Evolutionary conservation across 2,329 filamentous ascomycete species (phyloP), one percentile per base, ranked within the genome.

Genomic region (Fusarium setosum): DNA sequence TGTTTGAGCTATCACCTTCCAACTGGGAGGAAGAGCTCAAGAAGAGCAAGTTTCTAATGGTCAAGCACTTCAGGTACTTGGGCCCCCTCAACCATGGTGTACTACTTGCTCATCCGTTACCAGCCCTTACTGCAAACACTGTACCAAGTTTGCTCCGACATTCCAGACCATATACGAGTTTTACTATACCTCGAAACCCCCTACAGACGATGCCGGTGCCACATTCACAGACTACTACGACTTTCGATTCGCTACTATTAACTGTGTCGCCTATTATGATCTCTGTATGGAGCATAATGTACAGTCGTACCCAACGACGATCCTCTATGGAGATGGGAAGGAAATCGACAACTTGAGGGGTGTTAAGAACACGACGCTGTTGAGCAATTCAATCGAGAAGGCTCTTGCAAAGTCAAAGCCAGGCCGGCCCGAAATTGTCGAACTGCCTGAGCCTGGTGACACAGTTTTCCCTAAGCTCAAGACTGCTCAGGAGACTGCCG

Each of bases 161-260:
- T 97, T 89, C 84, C 94, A 98, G 79, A 97, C 94, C 6, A 79
- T 95, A 13, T 97, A 98, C 83, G 96, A 99, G 81, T 97, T 90
- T 79, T 99, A 97, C 82, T 83, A 93, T 81, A 97, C 94, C 34
- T 96, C 93, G 34, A 90, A 93, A 72, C 90, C 91, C 15, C 81
- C 90, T 76, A 71, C 82, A 80, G 71, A 82, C 77, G 69, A 86
- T 81, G 79, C 85, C 80, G 71, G 87, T 80, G 80, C 84, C 37
- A 79, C 80, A 24, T 97, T 97, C 74, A 89, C 90, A 29, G 84
- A 90, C 54, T 96, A 89, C 77, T 98, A 98, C 79, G 89, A 95
- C 78, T 95, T 97, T 78, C 89, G 92, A 71, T 97, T 99, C 74
- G 95, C 86, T 26, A 88, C 86, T 58, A 80, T 99, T 66, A 93